These are phyloP conservation scores for Nothophoma quercina DNA, from an alignment of 2,329 filamentous ascomycete species.

Conservation along the genomic window DNA sequence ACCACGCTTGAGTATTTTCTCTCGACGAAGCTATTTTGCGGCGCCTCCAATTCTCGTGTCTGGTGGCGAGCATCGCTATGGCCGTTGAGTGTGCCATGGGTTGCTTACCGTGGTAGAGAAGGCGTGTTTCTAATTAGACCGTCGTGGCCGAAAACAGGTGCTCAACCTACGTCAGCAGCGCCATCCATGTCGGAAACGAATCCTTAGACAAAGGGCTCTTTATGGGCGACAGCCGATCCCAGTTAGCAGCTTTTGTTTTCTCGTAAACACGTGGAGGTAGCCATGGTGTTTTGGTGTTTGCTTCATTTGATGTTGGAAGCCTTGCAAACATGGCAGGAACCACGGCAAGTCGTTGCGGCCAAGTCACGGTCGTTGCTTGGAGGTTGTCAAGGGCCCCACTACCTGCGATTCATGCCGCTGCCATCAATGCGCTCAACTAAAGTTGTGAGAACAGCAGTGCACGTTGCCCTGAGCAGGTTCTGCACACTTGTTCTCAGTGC, in stretches of 20 bases:
- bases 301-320: constrained; percentile 1
- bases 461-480: constrained; percentile 2
- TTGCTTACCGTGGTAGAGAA: neutral
- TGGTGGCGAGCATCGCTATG: constrained; percentile 18
- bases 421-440: constrained; percentile 16
- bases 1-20: constrained; percentile 22
- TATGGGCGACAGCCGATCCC: neutral
- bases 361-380: constrained; percentile 5
- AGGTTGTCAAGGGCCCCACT: constrained; percentile 16
- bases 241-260: constrained; percentile 2
- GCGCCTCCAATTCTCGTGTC: constrained; percentile 24
- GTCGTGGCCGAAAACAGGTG: constrained; percentile 6
- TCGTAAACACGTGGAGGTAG: neutral
- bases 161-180: constrained; percentile 17
- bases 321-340: constrained; percentile 7
- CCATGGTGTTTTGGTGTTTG: neutral
- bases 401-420: constrained; percentile 14
- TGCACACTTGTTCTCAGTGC: constrained; percentile 10
- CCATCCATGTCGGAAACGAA: constrained; percentile 4
- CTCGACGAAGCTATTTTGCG: constrained; percentile 26
- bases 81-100: constrained; percentile 9
- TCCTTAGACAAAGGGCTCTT: neutral
- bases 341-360: constrained; percentile 1
- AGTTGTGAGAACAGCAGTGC: neutral
- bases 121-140: constrained; percentile 17